Evolutionary conservation across 352 stramenopile species (phyloP), one percentile per base, ranked within the genome.

Genomic region (Phytophthora palmivora): DNA sequence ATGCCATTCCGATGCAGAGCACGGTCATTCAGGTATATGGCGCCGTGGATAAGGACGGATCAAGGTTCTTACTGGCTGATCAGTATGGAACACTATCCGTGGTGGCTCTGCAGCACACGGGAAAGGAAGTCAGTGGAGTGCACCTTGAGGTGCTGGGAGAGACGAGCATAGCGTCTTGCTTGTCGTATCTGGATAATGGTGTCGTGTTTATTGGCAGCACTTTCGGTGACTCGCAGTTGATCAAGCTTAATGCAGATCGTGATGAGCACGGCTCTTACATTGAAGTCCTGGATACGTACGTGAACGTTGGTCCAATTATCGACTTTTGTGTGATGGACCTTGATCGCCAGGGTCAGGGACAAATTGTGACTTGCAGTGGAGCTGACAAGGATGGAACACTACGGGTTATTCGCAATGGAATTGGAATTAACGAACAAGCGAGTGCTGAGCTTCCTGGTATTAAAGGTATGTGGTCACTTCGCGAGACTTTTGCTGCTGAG

Each of bases 241-340:
- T 99, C 60, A 96, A 98, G 73, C 87, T 99, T 14, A 85, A 89
- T 54, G 59, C 78, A 2, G 78, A 94, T 26, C 76, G 73, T 2
- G 88, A 96, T 51, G 82, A 92, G 18, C 65, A 81, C n/a, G 84
- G 70, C 53, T 96, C 64, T 7, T 98, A 98, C 70, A 64, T 99
- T 21, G 84, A 97, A 56, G 87, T 99, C 0, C 72, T 99, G 44
- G 97, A 99, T 72, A 97, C 96, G 52, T 99, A 99, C 59, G 90
- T 92, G 14, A 99, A 99, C 64, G 83, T 99, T 46, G 97, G 97
- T 5, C 97, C 97, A 7, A 99, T 99, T 79, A 92, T 98, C 12
- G 97, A 99, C 70, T 99, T 99, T 78, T 98, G 96, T 72, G 84
- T 99, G 16, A 96, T 98, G 67, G 94, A 98, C 54, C 82, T 97